Evolutionary conservation across 1,284 basidiomycete species (phyloP), one percentile per base, ranked within the genome.

Genomic region (Malassezia globosa): DNA sequence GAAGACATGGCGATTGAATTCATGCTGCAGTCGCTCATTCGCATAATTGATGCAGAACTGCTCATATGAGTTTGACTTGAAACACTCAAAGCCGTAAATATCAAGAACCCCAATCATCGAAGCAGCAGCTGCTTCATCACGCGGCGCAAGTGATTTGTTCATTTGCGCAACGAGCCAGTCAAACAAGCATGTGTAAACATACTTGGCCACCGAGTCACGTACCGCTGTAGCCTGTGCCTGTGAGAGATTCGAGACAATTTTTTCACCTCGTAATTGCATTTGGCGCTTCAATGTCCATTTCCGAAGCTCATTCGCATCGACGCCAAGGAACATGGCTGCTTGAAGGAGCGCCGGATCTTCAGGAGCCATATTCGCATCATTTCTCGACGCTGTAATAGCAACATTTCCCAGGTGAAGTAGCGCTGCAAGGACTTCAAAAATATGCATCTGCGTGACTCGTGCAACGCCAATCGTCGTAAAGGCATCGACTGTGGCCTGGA

Each of bases 31-130:
- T 72, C 97, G 96, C 75, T 97, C 94, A 67, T 99, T 97, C 37
- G 94, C 94, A 73, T 96, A 97, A 72, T 99, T 97, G 77, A 99
- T 99, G 73, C 90, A 95, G 75, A 97, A 97, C 75, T 99, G 94
- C 73, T 99, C 94, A 70, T 96, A 97, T 8, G 88, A 94, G 74
- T 95, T 95, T 45, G 59, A 55, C 56, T 73, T 72, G 51, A 73
- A 72, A 46, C 60, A 69, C 53, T 69, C 66, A 46, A 68, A 74
- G 64, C 70, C 66, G 73, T 77, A 75, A 57, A 79, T 79, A 63
- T 97, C 94, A 65, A 99, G 76, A 4, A 99, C 94, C 67, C 94
- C 94, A 60, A 99, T 99, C 75, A 97, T 97, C 81, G 90, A 95
- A 72, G 89, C 86, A 21, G 88, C 87, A 37, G 81, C 79, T 52